Evolutionary conservation across 2,329 filamentous ascomycete genomes (phyloP).

Genomic region (Colletotrichum brevisporum): DNA sequence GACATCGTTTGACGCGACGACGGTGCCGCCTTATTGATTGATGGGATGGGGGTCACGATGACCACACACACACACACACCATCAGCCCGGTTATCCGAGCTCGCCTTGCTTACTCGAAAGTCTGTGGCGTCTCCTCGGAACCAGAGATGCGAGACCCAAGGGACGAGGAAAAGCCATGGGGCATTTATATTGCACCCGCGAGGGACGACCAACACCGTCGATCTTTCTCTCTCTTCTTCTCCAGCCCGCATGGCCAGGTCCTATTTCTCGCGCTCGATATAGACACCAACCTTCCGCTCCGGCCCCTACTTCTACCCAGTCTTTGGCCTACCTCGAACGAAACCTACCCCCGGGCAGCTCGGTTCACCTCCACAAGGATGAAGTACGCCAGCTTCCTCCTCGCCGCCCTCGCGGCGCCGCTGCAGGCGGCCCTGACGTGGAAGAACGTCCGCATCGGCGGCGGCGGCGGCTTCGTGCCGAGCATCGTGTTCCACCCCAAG

Average conservation of each 20-base stretch:
- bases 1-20: background rate
- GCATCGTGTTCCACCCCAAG: conserved; percentile 69
- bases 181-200: conserved; percentile 23
- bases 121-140: background rate
- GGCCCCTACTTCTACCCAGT: background rate
- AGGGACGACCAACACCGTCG: background rate
- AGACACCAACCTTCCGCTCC: conserved; percentile 3
- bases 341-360: background rate
- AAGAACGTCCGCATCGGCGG: conserved; percentile 67
- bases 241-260: conserved; percentile 7
- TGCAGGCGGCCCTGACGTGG: conserved; percentile 58
- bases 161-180: too few species aligned
- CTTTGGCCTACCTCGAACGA: background rate
- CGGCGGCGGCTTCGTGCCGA: conserved; percentile 70
- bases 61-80: background rate
- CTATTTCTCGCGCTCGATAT: conserved; percentile 5
- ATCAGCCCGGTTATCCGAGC: background rate
- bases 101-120: background rate
- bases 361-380: conserved; percentile 17
- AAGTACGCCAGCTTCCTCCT: conserved; percentile 33
- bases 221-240: background rate
- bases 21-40: conserved; percentile 20
- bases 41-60: conserved; percentile 33
- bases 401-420: conserved; percentile 43
- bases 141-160: background rate